Evolutionary conservation across 2,329 filamentous ascomycete species (phyloP), one percentile per base, ranked within the genome.

Genomic region (Colletotrichum kahawae): DNA sequence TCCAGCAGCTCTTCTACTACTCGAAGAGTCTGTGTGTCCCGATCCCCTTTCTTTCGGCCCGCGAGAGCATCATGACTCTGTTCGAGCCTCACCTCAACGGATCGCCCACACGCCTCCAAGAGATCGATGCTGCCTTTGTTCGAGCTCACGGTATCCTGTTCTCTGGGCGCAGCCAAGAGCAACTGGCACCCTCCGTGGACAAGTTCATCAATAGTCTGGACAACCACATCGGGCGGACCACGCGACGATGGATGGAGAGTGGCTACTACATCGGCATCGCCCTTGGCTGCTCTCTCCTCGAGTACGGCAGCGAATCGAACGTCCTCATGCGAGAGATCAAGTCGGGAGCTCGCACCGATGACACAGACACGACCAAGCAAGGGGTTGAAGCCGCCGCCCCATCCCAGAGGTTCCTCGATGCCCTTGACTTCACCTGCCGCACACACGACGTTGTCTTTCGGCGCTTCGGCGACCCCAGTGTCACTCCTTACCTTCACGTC

Each of bases 1-100:
- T 95, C 0, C 91, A 93, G 75, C 94, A 96, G 80, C 83, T 96
- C 0, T 95, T 91, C 79, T 94, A 91, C 77, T 96, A 95, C 78
- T 84, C 88, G 0, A 95, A 95, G 77, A 92, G 92, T 0, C 86
- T 96, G 0, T 94, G 91, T 36, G 94, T 94, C 1, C 86, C 90
- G 0, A 88, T 91, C 5, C 92, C 92, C 0, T 96, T 96, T 75
- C 81, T 83, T 0, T 31, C 38, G 5, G 34, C 65, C n/a, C 29
- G 29, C 88, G 90, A 4, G 93, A 95, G 67, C 94, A 92, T 95
- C 43, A 87, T 93, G 81, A 95, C 93, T 0, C 83, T 96, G 0
- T 92, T 95, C 64, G 90, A 92, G 5, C 91, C 91, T 0, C 83
- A 92, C 0, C 78, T 93, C 2, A 24, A 43, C 12, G 57, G 31